These are phyloP conservation scores for Kluyveromyces siamensis DNA, from an alignment of 805 yeast species.

Conservation along the genomic window DNA sequence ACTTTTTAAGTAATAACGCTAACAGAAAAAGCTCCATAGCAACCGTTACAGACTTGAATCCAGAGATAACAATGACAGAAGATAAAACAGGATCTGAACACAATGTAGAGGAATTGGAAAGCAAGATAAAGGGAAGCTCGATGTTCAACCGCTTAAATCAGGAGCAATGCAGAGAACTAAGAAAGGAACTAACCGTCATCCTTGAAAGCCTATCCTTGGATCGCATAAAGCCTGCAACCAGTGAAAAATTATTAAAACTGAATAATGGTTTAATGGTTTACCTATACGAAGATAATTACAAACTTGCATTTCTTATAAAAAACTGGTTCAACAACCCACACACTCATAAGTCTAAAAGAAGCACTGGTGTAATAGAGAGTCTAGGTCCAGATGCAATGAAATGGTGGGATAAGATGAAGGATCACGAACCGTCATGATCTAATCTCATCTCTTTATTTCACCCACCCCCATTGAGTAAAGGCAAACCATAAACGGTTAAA, in stretches of 20 bases:
- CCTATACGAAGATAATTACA: conserved; percentile 12
- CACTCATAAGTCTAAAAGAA: background rate
- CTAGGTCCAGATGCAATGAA: conserved; percentile 16
- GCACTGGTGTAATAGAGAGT: conserved; percentile 10
- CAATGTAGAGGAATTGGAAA: background rate
- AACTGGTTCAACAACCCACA: conserved; percentile 22
- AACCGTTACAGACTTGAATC: conserved; percentile 2
- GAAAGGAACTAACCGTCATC: conserved; percentile 14
- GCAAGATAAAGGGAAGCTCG: conserved; percentile 7
- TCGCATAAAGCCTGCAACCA: conserved; percentile 9
- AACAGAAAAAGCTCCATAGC: conserved; percentile 7
- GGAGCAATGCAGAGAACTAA: conserved; percentile 19
- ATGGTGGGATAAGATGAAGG: conserved; percentile 16
- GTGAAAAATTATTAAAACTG: conserved; percentile 21
- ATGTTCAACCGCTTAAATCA: conserved; percentile 16
- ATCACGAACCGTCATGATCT: background rate
- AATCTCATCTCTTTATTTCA: background rate
- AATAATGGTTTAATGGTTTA: conserved; percentile 28
- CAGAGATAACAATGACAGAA: background rate
- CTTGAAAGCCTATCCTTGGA: conserved; percentile 8
- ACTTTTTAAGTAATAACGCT: background rate
- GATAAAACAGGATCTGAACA: background rate
- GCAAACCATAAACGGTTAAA: too few species aligned
- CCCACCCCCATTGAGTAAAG: background rate
- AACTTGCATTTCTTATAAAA: conserved; percentile 15